Evolutionary conservation across 352 stramenopile species (phyloP).

Genomic region (Salisapilia sapeloensis): DNA sequence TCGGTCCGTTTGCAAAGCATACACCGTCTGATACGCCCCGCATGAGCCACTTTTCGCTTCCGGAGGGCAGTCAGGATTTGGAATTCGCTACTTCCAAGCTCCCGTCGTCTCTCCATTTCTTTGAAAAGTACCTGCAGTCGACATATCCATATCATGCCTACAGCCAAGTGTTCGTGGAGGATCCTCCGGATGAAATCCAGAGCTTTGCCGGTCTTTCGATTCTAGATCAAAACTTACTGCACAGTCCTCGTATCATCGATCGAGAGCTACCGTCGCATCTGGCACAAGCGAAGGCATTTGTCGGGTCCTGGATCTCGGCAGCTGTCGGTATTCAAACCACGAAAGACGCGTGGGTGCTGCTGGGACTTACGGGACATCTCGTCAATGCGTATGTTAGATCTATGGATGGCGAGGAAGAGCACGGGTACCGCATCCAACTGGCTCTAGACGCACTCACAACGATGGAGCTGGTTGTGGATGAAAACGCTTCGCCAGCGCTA

Average conservation of each 20-base stretch:
- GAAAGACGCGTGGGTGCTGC: slow-evolving; percentile 72
- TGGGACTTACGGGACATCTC: slow-evolving; percentile 64
- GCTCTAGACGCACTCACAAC: slow-evolving; percentile 73
- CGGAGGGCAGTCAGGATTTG: slow-evolving; percentile 57
- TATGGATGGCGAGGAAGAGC: slow-evolving; percentile 70
- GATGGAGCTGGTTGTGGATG: slow-evolving; percentile 63
- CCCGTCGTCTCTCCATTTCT: slow-evolving; percentile 60
- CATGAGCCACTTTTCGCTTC: slow-evolving; percentile 74
- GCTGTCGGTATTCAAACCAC: slow-evolving; percentile 70
- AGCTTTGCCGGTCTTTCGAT: slow-evolving; percentile 49
- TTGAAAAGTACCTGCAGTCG: slow-evolving; percentile 45
- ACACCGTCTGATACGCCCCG: slow-evolving; percentile 54
- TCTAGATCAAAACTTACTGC: slow-evolving; percentile 61
- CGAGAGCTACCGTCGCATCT: slow-evolving; percentile 63
- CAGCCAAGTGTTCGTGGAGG: slow-evolving; percentile 76
- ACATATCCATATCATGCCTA: slow-evolving; percentile 78
- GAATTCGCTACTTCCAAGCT: slow-evolving; percentile 58
- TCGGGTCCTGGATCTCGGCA: slow-evolving; percentile 65
- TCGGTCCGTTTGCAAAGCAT: slow-evolving; percentile 62
- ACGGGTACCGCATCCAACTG: slow-evolving; percentile 72
- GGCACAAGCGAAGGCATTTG: slow-evolving; percentile 56
- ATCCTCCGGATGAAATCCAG: slow-evolving; percentile 54
- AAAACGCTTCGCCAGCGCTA: slow-evolving; percentile 34
- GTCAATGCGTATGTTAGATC: slow-evolving; percentile 70
- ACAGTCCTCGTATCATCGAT: slow-evolving; percentile 68